Evolutionary conservation across 345 rosid genomes (phyloP).

Genomic region (Isatis tinctoria): DNA sequence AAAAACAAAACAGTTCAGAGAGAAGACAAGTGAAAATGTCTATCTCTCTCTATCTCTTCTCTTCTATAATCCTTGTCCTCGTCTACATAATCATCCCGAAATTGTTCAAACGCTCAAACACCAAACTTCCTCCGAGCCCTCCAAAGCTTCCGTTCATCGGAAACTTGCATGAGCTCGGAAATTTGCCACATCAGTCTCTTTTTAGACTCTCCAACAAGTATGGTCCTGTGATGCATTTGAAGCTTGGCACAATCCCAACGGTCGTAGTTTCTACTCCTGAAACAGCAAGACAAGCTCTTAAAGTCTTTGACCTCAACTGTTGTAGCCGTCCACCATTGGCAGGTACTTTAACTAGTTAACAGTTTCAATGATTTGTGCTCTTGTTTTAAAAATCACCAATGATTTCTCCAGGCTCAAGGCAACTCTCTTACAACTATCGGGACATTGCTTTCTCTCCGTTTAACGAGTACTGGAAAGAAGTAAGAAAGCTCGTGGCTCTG

Average conservation of each 20-base stretch:
- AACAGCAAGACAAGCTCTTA: conserved; percentile 38
- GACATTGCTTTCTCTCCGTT: conserved; percentile 47
- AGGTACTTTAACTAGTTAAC: background rate
- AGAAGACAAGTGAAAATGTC: background rate
- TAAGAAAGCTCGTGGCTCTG: conserved; percentile 30
- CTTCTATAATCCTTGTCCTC: background rate
- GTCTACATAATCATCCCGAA: background rate
- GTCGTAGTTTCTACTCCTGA: conserved; percentile 44
- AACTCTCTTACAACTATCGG: conserved; percentile 37
- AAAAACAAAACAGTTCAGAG: background rate
- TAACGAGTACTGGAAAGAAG: conserved; percentile 39
- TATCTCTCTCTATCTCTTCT: background rate
- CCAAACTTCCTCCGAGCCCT: conserved; percentile 29
- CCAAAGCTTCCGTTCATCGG: conserved; percentile 41
- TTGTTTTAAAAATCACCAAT: background rate
- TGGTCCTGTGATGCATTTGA: conserved; percentile 48
- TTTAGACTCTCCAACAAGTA: conserved; percentile 42
- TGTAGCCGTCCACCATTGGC: conserved; percentile 40
- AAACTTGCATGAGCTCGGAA: conserved; percentile 38
- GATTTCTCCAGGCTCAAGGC: conserved; percentile 18
- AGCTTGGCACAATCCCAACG: conserved; percentile 33
- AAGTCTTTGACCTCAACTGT: conserved; percentile 38
- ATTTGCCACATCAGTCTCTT: conserved; percentile 30
- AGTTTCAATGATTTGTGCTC: background rate
- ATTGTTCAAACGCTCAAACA: background rate